phyloP scores from a whole-genome alignment of 163 green algal species.

The Chloroidium sp. region DNA sequence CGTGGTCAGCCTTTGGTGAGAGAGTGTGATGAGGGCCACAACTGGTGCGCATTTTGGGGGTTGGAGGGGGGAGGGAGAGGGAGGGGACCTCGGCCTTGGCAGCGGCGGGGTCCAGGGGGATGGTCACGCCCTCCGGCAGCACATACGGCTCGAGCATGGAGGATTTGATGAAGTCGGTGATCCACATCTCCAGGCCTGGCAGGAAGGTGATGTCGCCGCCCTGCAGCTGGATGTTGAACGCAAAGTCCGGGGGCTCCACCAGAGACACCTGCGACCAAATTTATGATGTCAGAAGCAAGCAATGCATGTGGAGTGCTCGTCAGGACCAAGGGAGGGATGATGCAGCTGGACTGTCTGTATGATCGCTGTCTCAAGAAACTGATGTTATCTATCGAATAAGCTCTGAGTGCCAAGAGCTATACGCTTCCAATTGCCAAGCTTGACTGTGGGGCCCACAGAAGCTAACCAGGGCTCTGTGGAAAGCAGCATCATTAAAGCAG shows the following conservation, averaged over 20 bases:
- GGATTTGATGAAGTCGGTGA: conserved; percentile 30
- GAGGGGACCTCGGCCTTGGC: neutral
- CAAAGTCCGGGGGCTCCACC: conserved; percentile 27
- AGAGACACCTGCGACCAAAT: conserved; percentile 16
- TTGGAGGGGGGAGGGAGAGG: neutral
- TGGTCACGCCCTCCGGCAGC: conserved; percentile 21
- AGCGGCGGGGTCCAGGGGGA: conserved; percentile 12
- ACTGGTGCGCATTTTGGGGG: neutral
- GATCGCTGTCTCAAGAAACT: no score
- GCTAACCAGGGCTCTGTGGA: no score
- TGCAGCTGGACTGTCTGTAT: no score
- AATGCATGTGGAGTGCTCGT: no score
- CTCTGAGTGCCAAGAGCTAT: no score
- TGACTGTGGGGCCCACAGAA: no score
- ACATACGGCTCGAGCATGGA: conserved; percentile 18
- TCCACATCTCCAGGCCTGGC: conserved; percentile 30
- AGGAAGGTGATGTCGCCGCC: conserved; percentile 31
- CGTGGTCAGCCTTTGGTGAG: neutral
- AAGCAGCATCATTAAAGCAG: no score
- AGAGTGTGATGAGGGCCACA: neutral
- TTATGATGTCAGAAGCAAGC: no score
- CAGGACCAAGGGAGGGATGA: no score
- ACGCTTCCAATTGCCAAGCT: no score
- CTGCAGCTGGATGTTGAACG: conserved; percentile 16
- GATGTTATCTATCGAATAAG: no score